Evolutionary conservation across 306 rosid genomes (phyloP).

Genomic region (Purshia tridentata): DNA sequence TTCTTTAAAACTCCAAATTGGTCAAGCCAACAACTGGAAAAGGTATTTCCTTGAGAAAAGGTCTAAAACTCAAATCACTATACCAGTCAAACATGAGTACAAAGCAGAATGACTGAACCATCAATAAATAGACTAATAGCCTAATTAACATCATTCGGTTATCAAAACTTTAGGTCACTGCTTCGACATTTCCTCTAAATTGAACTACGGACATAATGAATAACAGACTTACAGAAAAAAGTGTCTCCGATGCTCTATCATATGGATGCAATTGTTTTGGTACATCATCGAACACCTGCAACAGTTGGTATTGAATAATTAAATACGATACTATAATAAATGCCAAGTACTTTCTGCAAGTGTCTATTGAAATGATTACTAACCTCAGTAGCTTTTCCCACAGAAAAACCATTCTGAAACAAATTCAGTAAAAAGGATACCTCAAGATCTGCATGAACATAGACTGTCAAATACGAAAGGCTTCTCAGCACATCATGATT

Average conservation of each 20-base stretch:
- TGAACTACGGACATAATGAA: not conserved
- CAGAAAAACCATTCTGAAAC: slow-evolving; percentile 36
- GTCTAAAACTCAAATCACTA: not conserved
- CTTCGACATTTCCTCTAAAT: not conserved
- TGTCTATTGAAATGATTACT: slow-evolving; percentile 7
- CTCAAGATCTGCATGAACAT: slow-evolving; percentile 38
- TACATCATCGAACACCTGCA: slow-evolving; percentile 30
- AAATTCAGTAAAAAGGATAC: slow-evolving; percentile 39
- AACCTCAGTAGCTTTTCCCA: slow-evolving; percentile 39
- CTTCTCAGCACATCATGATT: not conserved
- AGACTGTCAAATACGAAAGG: slow-evolving; percentile 11
- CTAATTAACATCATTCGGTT: not conserved
- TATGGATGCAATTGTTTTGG: slow-evolving; percentile 37
- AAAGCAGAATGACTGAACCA: not conserved
- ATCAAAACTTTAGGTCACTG: not conserved
- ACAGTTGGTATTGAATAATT: not conserved
- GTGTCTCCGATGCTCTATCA: slow-evolving; percentile 30
- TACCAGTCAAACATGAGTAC: not conserved
- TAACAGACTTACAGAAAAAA: slow-evolving; percentile 36
- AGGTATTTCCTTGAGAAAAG: not conserved
- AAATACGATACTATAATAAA: not conserved
- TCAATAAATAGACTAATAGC: not conserved
- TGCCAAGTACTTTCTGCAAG: not conserved
- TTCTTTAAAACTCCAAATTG: too few relatives aligned
- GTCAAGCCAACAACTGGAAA: not conserved